Base-by-base conservation (phyloP, 805 yeast genomes). In the Nakazawaea wickerhamii region DNA sequence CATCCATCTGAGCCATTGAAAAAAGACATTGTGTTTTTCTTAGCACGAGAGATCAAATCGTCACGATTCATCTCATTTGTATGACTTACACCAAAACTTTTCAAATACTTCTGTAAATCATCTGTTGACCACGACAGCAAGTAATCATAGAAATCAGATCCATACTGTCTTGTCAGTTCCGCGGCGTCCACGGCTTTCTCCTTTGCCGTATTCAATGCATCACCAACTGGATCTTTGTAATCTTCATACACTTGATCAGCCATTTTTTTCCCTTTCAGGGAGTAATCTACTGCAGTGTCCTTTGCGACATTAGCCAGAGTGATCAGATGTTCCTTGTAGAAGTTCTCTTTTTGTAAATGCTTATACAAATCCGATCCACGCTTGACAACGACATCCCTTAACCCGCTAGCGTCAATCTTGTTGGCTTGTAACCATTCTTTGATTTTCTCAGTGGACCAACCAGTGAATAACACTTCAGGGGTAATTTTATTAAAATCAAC, bases 121-220 rank as follows among this genome's bases (percentile, higher is more conserved):
- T 63, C 63, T 14, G 58, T 59, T 2, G 73, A 60, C 72, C 74
- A 72, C 8, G 63, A 53, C 21, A 64, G 57, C 41, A 71, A 61
- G 41, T 49, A 48, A 27, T 45, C 42, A 19, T 30, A 17, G 23
- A 45, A 47, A 11, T 41, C 38, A 14, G 44, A 28, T 3, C 48
- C 55, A 13, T 47, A 36, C 7, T 41, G 44, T 9, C 44, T 43
- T 11, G 48, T 48, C 11, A 32, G 43, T 19, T 40, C 37, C 3
- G 48, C 53, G 37, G 51, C 49, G 14, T 44, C 48, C 6, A 50
- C 20, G 3, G 50, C 53, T 23, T 41, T 43, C 6, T 32, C 44
- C 4, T 50, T 49, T 8, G 46, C 50, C 30, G 39, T 48, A 13
- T 25, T 46, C 30, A 46, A 36, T 11, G 36, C 38, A 26, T 33